These are phyloP conservation scores for Podila clonocystis DNA, from an alignment of 192 early-diverging fungal genomes.

Conservation along the genomic window DNA sequence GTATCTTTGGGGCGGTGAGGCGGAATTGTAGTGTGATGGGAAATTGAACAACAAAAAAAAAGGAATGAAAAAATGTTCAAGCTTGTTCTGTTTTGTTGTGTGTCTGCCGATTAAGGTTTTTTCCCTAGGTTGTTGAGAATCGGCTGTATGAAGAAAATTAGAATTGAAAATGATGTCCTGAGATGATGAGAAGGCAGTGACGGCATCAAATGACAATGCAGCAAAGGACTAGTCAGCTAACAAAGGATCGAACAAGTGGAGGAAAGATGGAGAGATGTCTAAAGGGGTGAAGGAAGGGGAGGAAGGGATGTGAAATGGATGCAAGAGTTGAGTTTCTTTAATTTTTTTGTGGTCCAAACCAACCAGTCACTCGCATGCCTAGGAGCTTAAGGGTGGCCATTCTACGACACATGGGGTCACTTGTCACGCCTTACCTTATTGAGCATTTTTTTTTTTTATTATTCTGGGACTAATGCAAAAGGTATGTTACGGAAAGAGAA, in stretches of 20 bases:
- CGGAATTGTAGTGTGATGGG: not conserved
- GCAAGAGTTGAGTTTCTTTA: not conserved
- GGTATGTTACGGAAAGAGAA: not conserved
- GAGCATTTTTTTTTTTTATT: not conserved
- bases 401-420: too few relatives aligned
- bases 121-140: too few relatives aligned
- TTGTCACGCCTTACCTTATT: too few relatives aligned
- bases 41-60: not conserved
- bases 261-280: not conserved
- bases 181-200: not conserved
- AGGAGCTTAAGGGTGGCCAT: too few relatives aligned
- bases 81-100: not conserved
- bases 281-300: slow-evolving; percentile 4
- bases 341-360: too few relatives aligned
- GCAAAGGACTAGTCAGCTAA: not conserved
- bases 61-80: not conserved
- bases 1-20: not conserved
- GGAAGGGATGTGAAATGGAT: not conserved
- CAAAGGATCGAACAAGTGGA: not conserved
- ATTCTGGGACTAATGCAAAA: not conserved
- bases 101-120: too few relatives aligned
- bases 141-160: not conserved
- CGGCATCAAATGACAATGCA: not conserved
- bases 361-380: too few relatives aligned
- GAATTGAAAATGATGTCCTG: not conserved